A percentile compares a stretch with the other conserved stretches of the same genome.
These are phyloP conservation scores for Solanum piurae DNA, from an alignment of 257 asterid species.

Conservation along the genomic window DNA sequence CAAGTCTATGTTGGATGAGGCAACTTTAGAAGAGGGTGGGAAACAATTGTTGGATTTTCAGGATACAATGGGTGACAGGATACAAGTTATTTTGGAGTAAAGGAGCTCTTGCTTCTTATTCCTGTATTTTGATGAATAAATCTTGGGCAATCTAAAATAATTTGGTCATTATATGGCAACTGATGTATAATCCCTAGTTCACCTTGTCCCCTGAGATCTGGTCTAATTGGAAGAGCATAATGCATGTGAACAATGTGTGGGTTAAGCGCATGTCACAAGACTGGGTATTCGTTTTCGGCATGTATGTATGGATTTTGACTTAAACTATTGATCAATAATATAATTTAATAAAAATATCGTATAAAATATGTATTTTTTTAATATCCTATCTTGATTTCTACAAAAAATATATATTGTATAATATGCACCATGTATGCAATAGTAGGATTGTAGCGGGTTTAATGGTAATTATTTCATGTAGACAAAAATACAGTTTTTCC, in stretches of 20 bases:
- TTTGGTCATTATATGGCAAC: not conserved
- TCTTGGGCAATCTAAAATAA: not conserved
- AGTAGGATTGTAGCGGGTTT: not conserved
- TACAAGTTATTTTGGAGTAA: constrained; percentile 77
- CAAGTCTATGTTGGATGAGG: constrained; percentile 58
- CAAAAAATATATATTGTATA: not conserved
- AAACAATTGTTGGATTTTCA: constrained; percentile 68
- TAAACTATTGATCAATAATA: not conserved
- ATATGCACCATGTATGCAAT: not conserved
- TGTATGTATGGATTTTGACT: not conserved
- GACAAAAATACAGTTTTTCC: too few relatives aligned
- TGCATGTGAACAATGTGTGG: not conserved
- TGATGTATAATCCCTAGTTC: not conserved
- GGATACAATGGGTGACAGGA: constrained; percentile 77
- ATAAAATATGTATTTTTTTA: too few relatives aligned
- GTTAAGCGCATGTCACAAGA: not conserved
- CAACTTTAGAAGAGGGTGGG: constrained; percentile 59
- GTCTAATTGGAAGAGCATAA: not conserved
- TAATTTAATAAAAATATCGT: too few relatives aligned
- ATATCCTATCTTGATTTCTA: not conserved
- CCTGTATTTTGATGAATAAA: not conserved
- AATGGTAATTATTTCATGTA: not conserved
- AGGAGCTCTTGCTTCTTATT: not conserved
- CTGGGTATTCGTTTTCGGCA: not conserved
- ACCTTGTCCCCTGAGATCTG: not conserved